A percentile compares a stretch with the other conserved stretches of the same genome.
Conservation (phyloP, 2,329 filamentous ascomycete genomes). For the Xylariaceae sp. region DNA sequence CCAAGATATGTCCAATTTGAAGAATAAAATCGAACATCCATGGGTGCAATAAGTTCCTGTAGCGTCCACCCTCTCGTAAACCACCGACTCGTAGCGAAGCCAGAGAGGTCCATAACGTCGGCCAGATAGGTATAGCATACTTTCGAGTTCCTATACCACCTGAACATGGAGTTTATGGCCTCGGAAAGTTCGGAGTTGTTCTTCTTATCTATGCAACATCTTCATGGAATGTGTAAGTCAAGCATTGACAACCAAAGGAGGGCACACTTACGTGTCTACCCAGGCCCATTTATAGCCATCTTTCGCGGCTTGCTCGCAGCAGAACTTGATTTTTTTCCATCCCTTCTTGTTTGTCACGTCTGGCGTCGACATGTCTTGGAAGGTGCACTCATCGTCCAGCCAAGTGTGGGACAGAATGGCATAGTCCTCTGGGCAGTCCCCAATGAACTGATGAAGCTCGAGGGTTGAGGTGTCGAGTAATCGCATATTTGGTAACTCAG, state of each 20-base stretch:
- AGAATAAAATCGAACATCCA: conserved; percentile 25
- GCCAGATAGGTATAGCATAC: conserved; percentile 34
- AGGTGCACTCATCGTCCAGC: conserved; percentile 33
- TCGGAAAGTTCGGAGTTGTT: conserved; percentile 24
- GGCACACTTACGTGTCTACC: conserved; percentile 30
- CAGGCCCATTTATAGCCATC: conserved; percentile 31
- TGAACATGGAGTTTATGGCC: conserved; percentile 36
- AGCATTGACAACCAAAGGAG: too few species aligned
- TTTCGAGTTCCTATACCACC: conserved; percentile 28
- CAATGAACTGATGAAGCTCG: conserved; percentile 31
- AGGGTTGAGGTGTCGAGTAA: conserved; percentile 35
- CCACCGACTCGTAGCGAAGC: conserved; percentile 24
- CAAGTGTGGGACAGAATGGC: conserved; percentile 39
- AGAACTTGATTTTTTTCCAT: conserved; percentile 32
- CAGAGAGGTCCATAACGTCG: conserved; percentile 23
- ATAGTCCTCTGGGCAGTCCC: conserved; percentile 28
- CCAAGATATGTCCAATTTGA: conserved; percentile 16
- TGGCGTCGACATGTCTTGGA: conserved; percentile 24
- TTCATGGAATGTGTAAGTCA: too few species aligned
- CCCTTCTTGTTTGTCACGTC: conserved; percentile 27
- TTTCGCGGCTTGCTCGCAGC: conserved; percentile 27
- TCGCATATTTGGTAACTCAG: conserved; percentile 27
- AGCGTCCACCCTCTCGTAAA: conserved; percentile 29
- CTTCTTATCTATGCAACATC: too few species aligned
- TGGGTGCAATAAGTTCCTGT: conserved; percentile 26